Percentiles rank a stretch among this genome's conserved stretches.
Conservation (phyloP, 2,329 filamentous ascomycete genomes). For the Cladorrhinum sp. region DNA sequence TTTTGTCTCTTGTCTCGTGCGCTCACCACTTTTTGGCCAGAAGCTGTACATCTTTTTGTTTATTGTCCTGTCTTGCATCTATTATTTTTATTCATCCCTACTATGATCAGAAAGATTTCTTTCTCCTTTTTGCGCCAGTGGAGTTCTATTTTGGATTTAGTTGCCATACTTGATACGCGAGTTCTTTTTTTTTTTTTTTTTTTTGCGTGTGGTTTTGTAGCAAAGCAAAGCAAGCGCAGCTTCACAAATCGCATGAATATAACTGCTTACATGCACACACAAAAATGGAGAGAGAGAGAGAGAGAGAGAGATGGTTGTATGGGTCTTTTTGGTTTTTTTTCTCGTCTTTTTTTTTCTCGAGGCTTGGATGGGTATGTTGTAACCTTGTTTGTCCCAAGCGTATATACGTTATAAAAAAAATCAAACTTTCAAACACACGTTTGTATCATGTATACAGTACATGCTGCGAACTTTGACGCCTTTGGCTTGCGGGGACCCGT, state of each 20-base stretch:
- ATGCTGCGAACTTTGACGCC: too few relatives aligned
- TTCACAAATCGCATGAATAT: too few relatives aligned
- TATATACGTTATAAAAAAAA: too few relatives aligned
- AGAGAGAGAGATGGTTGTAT: too few relatives aligned
- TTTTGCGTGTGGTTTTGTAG: too few relatives aligned
- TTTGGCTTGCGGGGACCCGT: too few relatives aligned
- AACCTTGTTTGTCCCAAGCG: too few relatives aligned
- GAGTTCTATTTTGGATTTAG: background rate
- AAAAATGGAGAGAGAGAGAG: too few relatives aligned
- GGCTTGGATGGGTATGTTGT: too few relatives aligned
- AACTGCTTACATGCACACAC: too few relatives aligned
- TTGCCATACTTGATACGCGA: too few relatives aligned
- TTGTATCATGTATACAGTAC: background rate
- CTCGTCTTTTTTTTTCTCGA: background rate
- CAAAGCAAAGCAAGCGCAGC: too few relatives aligned
- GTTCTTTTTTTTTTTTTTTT: background rate
- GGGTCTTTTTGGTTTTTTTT: background rate
- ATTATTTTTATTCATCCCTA: background rate
- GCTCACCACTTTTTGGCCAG: background rate
- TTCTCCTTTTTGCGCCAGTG: background rate
- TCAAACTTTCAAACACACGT: background rate
- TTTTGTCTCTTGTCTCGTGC: background rate
- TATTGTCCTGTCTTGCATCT: background rate
- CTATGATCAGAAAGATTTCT: background rate
- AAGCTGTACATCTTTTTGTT: background rate